Evolutionary conservation across 78 protist genomes (phyloP), one percentile per base, ranked within the genome.

Genomic region (Bigelowiella natans): DNA sequence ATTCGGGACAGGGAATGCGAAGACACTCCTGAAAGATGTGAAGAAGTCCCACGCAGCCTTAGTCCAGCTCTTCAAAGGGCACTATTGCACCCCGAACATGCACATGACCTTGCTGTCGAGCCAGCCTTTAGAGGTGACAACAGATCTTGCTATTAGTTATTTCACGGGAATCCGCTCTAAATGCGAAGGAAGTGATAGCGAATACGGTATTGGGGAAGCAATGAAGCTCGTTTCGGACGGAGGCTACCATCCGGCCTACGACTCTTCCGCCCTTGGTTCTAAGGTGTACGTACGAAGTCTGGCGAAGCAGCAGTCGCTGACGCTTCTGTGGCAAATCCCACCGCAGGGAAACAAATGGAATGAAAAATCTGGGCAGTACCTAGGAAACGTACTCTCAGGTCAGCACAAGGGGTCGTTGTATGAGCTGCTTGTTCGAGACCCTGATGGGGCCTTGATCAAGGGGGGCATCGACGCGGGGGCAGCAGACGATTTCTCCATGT

Each of bases 1-100:
- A 3, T 88, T 88, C 84, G 85, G 85, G 31, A 63, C 90, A 40
- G 90, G 90, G 11, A 88, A 88, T 11, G 64, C 7, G 7, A 36
- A 28, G 31, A 88, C 90, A 18, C 84, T 88, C 31, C 7, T 36
- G 36, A 31, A 38, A 11, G 84, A 88, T 88, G 88, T 85, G 7
- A 18, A 34, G 11, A 85, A 85, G 73, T 51, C 73, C 73, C 73
- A 51, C 18, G 18, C 7, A 51, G 73, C 73, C 7, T 18, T 51
- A 7, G 73, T 51, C 34, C 73, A 51, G 73, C 73, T 51, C 34
- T 51, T 26, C 73, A 7, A 51, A 26, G 73, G 73, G 34, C 73
- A 51, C 73, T 51, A 51, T 18, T 51, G 73, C 73, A 18, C 18
- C 34, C 73, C 7, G 73, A 51, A 51, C 73, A 51, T 51, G 73